Base-by-base conservation (phyloP, 2,329 filamentous ascomycete species). In the Coniosporium tulheliwenetii region DNA sequence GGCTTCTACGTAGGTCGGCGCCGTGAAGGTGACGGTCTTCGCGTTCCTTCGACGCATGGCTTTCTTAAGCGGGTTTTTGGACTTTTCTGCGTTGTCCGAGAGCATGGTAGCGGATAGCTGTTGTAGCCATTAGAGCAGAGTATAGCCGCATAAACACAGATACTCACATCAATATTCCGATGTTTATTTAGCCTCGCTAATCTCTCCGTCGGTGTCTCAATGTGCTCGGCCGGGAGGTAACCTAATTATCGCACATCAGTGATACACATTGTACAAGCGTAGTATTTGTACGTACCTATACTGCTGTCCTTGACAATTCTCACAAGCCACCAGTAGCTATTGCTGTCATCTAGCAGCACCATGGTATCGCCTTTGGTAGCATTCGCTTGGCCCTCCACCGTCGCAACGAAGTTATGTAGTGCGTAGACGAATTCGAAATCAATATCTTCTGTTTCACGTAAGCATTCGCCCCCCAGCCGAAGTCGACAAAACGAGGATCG, bases 371-470 rank as follows among this genome's bases (percentile, higher is more conserved):
- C 91, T 64, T 98, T 98, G 30, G 85, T 93, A 44, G 91, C 91
- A 67, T 96, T 98, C 46, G 91, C 91, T 63, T 98, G 91, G 26
- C 91, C 91, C 63, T 98, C 91, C 38, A 98, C 91, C 1, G 91
- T 96, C 26, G 91, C 91, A 48, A 95, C 84, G 55, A 98, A 98
- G 2, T 89, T 98, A 60, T 96, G 91, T 43, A 98, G 70, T 26
- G 91, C 91, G 65, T 98, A 98, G 45, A 98, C 91, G 64, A 96
- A 96, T 60, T 96, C 89, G 68, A 98, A 96, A 71, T 98, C 91
- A 63, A 98, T 98, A 56, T 98, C 91, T 75, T 98, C 91, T 96
- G 70, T 62, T 63, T 80, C 72, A 72, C 76, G 82, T 94, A 86
- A 94, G 85, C 79, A 81, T 68, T 83, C 75, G 65, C 73, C 73